A percentile compares a stretch with the other conserved stretches of the same genome.
Evolutionary conservation across 2,329 filamentous ascomycete genomes (phyloP).

Genomic region (Emydomyces testavorans): DNA sequence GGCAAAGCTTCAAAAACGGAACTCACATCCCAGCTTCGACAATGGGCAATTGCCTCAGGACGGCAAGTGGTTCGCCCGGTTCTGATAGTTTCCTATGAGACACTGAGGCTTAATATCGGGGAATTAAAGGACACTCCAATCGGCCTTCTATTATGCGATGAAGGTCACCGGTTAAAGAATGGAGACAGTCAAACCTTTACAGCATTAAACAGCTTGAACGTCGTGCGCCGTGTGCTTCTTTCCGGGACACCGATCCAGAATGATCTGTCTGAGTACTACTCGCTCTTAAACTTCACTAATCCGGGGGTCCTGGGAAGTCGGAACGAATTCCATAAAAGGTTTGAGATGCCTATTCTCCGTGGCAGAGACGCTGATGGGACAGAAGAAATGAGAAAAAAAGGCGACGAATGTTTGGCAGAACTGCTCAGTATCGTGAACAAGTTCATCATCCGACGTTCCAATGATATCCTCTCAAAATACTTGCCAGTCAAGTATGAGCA

Average conservation of each 20-base stretch:
- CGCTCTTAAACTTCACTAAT: constrained; percentile 91
- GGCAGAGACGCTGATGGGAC: constrained; percentile 84
- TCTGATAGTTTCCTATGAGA: constrained; percentile 96
- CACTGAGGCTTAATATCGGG: constrained; percentile 77
- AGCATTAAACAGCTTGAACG: constrained; percentile 79
- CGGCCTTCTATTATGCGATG: constrained; percentile 85
- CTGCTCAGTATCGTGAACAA: constrained; percentile 83
- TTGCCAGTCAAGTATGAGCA: constrained; percentile 97
- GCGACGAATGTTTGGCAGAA: constrained; percentile 71
- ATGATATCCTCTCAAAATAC: constrained; percentile 96
- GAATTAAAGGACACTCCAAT: constrained; percentile 84
- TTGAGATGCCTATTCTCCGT: constrained; percentile 80
- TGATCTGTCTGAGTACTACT: constrained; percentile 95
- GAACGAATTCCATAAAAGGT: constrained; percentile 84
- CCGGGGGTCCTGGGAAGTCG: constrained; percentile 81
- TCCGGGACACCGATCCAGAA: constrained; percentile 98
- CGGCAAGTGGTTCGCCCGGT: constrained; percentile 81
- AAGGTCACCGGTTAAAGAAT: constrained; percentile 93
- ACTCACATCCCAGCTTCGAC: constrained; percentile 73
- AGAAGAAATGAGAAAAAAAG: constrained; percentile 67
- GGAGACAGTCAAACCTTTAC: constrained; percentile 92
- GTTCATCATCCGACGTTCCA: constrained; percentile 94
- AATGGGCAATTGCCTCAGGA: constrained; percentile 91
- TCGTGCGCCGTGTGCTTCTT: constrained; percentile 81
- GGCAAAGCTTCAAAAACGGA: constrained; percentile 94